Conservation (phyloP, 345 rosid species). For the Pugionium dolabratum region DNA sequence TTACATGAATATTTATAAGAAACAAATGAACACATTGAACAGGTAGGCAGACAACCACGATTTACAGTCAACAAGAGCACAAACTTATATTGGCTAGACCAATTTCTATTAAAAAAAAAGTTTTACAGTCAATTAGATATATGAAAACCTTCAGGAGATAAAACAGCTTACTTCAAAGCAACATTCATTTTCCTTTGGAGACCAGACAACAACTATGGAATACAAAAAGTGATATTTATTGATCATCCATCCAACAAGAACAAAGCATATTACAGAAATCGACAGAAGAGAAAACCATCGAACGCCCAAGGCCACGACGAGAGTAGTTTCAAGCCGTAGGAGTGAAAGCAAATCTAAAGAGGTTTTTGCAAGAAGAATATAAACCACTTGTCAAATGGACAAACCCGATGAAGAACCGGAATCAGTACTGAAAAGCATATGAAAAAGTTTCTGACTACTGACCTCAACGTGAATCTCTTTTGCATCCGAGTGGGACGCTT, state of each 20-base stretch:
- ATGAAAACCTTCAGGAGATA: too few relatives aligned
- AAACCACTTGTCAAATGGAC: neutral
- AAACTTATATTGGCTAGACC: neutral
- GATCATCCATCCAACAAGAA: too few relatives aligned
- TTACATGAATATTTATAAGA: too few relatives aligned
- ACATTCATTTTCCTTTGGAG: too few relatives aligned
- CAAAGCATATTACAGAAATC: too few relatives aligned
- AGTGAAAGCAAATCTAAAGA: constrained; percentile 16
- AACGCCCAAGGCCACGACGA: too few relatives aligned
- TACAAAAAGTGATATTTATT: too few relatives aligned
- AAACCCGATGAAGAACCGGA: neutral
- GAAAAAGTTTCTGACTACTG: neutral
- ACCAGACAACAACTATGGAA: too few relatives aligned
- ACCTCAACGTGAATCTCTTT: constrained; percentile 39
- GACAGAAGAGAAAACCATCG: constrained; percentile 1
- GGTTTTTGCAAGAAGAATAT: neutral
- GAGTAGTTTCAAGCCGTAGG: neutral
- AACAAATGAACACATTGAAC: neutral
- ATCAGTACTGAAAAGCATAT: neutral
- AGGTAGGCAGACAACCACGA: neutral
- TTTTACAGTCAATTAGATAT: too few relatives aligned
- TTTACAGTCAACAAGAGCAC: neutral
- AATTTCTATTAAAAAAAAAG: too few relatives aligned
- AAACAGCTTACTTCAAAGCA: too few relatives aligned
- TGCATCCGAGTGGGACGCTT: constrained; percentile 32